phyloP scores from a whole-genome alignment of 2,329 filamentous ascomycete genomes.

The Colletotrichum agaves region DNA sequence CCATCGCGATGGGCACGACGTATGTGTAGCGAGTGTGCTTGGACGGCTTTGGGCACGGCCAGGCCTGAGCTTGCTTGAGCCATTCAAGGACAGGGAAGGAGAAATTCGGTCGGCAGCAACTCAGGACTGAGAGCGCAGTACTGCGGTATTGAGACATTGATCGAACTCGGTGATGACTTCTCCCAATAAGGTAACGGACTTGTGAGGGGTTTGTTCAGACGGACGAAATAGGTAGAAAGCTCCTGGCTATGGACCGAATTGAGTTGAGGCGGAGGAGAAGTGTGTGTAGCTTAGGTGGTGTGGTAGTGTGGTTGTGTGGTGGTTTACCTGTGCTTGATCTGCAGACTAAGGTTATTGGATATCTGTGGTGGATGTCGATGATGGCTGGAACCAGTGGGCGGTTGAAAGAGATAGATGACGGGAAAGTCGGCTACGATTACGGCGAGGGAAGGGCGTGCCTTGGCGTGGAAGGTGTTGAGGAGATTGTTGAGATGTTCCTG shows the following conservation, averaged over 20 bases:
- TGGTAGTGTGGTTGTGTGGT: neutral
- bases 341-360: constrained; percentile 5
- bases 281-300: neutral
- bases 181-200: neutral
- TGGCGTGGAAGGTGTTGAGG: neutral
- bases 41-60: constrained; percentile 2
- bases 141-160: too few species aligned
- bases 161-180: too few species aligned
- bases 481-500: neutral
- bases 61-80: constrained; percentile 15
- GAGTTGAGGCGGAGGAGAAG: too few species aligned
- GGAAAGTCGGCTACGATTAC: neutral
- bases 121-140: neutral
- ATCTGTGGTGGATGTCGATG: neutral
- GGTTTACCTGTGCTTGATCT: constrained; percentile 35
- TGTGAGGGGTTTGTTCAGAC: neutral
- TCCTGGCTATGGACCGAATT: too few species aligned
- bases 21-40: constrained; percentile 1
- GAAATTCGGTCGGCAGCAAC: neutral
- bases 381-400: neutral
- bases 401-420: neutral
- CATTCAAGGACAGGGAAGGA: neutral
- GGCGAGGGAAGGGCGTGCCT: neutral
- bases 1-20: neutral
- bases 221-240: neutral